Evolutionary conservation across 106 monocot species (phyloP).

Genomic region (Vanilla planifolia): DNA sequence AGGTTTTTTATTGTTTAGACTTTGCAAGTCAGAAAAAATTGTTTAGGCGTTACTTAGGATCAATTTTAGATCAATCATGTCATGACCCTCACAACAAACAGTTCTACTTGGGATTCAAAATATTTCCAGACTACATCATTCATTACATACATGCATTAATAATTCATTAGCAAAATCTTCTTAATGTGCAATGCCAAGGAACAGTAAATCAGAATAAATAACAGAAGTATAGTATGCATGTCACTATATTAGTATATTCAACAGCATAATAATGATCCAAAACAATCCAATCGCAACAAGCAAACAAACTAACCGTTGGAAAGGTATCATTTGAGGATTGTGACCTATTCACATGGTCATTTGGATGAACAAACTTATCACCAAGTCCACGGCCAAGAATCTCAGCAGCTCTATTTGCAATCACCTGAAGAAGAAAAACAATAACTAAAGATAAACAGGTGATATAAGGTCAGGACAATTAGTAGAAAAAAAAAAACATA

Average conservation of each 20-base stretch:
- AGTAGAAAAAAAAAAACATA: neutral
- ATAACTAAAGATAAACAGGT: neutral
- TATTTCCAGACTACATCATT: too few relatives aligned
- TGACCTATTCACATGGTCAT: conserved; percentile 90
- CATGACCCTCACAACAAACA: too few relatives aligned
- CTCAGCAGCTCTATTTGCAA: conserved; percentile 95
- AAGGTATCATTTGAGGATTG: conserved; percentile 99
- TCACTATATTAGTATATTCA: neutral
- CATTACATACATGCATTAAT: too few relatives aligned
- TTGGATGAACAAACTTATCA: conserved; percentile 89
- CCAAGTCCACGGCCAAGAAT: conserved; percentile 88
- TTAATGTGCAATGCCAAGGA: neutral
- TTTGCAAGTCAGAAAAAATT: too few relatives aligned
- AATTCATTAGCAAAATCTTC: too few relatives aligned
- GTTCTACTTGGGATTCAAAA: too few relatives aligned
- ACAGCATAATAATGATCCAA: neutral
- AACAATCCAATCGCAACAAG: neutral
- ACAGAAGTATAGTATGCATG: neutral
- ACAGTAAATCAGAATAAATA: neutral
- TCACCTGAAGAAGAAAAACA: conserved; percentile 43
- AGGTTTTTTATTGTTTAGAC: too few relatives aligned
- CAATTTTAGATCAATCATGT: too few relatives aligned
- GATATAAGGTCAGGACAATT: neutral
- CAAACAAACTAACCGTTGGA: conserved; percentile 70
- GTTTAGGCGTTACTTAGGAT: too few relatives aligned